These are phyloP conservation scores for Tuber aestivum DNA, from an alignment of 495 filamentous ascomycete genomes.

Conservation along the genomic window DNA sequence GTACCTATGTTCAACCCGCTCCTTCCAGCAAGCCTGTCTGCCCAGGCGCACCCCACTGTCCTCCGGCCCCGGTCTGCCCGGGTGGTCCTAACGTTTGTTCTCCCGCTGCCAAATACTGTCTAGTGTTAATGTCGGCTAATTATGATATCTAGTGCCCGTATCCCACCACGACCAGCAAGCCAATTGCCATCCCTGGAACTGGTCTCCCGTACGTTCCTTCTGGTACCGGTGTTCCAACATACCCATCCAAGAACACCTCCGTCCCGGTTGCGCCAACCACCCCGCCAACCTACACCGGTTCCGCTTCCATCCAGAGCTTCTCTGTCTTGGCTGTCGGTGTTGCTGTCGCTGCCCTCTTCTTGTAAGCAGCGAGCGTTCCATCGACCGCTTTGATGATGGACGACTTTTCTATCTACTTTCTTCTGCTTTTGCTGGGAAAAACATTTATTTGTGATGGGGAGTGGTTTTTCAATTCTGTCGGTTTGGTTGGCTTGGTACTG, in stretches of 20 bases:
- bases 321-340: slow-evolving; percentile 35
- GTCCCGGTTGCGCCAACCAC: slow-evolving; percentile 76
- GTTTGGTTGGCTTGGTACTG: neutral
- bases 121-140: neutral
- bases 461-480: neutral
- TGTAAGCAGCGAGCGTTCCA: slow-evolving; percentile 37
- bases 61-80: slow-evolving; percentile 5
- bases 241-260: slow-evolving; percentile 61
- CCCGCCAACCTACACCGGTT: slow-evolving; percentile 41
- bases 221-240: slow-evolving; percentile 39
- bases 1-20: slow-evolving; percentile 6
- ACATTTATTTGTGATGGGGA: slow-evolving; percentile 1
- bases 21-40: slow-evolving; percentile 4
- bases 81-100: neutral
- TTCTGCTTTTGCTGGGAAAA: neutral
- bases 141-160: slow-evolving; percentile 8
- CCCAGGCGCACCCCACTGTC: neutral
- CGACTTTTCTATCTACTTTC: slow-evolving; percentile 29
- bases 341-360: slow-evolving; percentile 38
- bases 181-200: slow-evolving; percentile 36
- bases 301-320: slow-evolving; percentile 32
- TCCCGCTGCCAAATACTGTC: neutral
- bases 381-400: slow-evolving; percentile 43
- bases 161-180: slow-evolving; percentile 12
- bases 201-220: slow-evolving; percentile 30